Evolutionary conservation across 257 asterid genomes (phyloP).

Genomic region (Ballota nigra): DNA sequence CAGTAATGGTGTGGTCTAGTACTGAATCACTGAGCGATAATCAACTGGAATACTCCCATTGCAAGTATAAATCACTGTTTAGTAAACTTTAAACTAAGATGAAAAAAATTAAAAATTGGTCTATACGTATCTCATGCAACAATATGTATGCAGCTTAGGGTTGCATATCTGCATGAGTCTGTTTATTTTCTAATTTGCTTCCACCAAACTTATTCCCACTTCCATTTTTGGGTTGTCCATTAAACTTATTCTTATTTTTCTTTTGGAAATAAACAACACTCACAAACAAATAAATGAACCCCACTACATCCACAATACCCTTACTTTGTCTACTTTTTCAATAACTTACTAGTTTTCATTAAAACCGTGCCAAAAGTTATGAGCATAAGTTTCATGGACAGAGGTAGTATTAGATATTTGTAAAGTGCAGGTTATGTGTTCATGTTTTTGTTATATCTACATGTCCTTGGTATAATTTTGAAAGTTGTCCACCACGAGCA

Average conservation of each 20-base stretch:
- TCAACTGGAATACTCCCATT: not conserved
- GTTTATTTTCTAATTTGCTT: not conserved
- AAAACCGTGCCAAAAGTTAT: too few species aligned
- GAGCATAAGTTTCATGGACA: too few species aligned
- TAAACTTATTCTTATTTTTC: too few species aligned
- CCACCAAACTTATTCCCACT: not conserved
- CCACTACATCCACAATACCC: too few species aligned
- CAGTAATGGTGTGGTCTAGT: not conserved
- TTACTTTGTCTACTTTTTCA: too few species aligned
- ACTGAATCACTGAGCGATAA: not conserved
- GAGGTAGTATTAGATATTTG: not conserved
- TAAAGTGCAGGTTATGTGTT: not conserved
- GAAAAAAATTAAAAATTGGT: not conserved
- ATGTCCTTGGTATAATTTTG: not conserved
- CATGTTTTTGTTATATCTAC: not conserved
- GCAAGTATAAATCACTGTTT: not conserved
- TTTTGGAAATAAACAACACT: too few species aligned
- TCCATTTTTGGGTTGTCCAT: too few species aligned
- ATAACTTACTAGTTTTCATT: too few species aligned
- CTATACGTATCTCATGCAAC: not conserved
- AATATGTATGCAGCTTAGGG: not conserved
- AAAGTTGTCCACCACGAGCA: not conserved
- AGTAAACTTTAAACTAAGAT: not conserved
- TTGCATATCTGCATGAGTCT: not conserved
- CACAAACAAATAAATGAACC: too few species aligned